phyloP scores from a whole-genome alignment of 345 rosid genomes.

The Capsella bursapastoris region DNA sequence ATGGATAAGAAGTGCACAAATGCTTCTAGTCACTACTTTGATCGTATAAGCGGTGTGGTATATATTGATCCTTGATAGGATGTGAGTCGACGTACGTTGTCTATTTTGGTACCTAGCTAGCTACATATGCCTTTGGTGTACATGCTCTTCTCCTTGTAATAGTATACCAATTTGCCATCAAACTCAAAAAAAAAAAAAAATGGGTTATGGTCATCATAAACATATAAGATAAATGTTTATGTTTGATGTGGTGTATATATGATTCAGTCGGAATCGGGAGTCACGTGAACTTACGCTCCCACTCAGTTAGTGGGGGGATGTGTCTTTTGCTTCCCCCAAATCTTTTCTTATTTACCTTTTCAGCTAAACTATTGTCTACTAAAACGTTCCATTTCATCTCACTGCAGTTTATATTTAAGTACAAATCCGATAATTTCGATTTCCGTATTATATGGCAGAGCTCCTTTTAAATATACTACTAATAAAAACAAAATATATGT shows the following conservation, averaged over 20 bases:
- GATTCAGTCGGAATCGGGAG: not conserved
- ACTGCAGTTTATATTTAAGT: not conserved
- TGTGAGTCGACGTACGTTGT: not conserved
- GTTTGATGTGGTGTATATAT: not conserved
- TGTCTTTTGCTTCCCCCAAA: not conserved
- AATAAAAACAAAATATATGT: too few species aligned
- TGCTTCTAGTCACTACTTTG: not conserved
- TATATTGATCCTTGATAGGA: not conserved
- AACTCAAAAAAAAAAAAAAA: slow-evolving; percentile 12
- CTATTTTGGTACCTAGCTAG: slow-evolving; percentile 9
- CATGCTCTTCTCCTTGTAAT: not conserved
- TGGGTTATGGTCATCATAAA: not conserved
- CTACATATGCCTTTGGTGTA: not conserved
- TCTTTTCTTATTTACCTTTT: not conserved
- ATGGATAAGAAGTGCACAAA: not conserved
- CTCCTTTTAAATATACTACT: too few species aligned
- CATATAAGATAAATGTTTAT: too few species aligned
- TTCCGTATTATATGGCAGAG: slow-evolving; percentile 8
- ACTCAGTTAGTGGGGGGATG: not conserved
- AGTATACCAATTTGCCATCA: not conserved
- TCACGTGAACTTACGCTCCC: slow-evolving; percentile 28
- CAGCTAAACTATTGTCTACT: not conserved
- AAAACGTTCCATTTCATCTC: not conserved
- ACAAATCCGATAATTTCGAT: not conserved
- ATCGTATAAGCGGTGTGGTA: not conserved